phyloP scores from a whole-genome alignment of 176 grass and related monocot genomes.

The Oropetium thomaeum region DNA sequence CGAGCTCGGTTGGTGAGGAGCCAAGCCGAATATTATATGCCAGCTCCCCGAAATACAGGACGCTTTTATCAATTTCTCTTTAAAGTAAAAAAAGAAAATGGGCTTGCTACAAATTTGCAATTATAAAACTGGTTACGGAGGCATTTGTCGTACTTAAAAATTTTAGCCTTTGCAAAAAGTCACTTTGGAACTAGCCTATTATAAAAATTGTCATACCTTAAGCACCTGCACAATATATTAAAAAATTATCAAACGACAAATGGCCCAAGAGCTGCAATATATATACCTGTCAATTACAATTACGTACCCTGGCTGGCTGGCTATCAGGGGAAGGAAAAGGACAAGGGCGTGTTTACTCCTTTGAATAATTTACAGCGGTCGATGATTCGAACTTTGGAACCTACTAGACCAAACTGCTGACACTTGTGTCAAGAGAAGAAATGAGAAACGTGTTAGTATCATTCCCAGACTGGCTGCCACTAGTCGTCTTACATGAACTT shows the following conservation, averaged over 20 bases:
- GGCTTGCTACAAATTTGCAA: neutral
- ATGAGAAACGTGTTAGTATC: too few species aligned
- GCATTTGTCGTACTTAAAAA: neutral
- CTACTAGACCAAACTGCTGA: neutral
- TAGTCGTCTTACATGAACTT: too few species aligned
- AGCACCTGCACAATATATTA: too few species aligned
- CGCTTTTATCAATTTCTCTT: neutral
- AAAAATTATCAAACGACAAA: neutral
- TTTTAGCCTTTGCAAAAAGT: neutral
- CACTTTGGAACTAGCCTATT: neutral
- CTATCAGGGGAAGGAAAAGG: neutral
- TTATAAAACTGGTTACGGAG: neutral
- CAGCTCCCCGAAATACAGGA: neutral
- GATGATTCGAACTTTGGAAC: neutral
- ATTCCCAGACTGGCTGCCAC: too few species aligned
- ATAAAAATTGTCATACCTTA: neutral
- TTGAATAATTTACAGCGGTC: neutral
- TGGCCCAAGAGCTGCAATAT: neutral
- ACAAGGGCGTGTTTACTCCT: neutral
- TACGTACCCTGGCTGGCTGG: neutral
- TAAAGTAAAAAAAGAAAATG: too few species aligned
- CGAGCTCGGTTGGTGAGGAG: conserved; percentile 18
- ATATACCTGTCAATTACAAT: neutral
- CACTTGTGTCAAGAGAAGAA: neutral
- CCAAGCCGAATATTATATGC: conserved; percentile 20